Base-by-base conservation (phyloP, 2,329 filamentous ascomycete genomes). In the Fonsecaea nubica region DNA sequence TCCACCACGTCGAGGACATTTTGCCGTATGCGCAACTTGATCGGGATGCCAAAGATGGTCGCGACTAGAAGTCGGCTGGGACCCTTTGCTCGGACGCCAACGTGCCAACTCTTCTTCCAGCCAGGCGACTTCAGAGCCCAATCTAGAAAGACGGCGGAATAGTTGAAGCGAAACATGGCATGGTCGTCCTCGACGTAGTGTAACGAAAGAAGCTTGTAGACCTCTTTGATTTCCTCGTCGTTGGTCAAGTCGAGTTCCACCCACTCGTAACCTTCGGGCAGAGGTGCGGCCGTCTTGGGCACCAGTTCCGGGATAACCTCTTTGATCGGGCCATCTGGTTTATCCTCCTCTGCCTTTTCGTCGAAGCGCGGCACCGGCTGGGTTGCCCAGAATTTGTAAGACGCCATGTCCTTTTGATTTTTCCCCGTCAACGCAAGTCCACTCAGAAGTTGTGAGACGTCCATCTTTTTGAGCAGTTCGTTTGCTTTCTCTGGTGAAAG, bases 141-240 rank as follows among this genome's bases (percentile, higher is more conserved):
- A 78, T 92, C 90, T 56, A 99, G 83, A 76, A 98, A 96, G 1
- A 91, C 89, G 45, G 88, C 83, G 0, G 93, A 96, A 81, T 99
- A 99, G 78, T 95, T 94, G 85, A 99, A 98, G 62, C 95, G 89
- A 83, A 99, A 98, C 86, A 96, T 96, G 69, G 94, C 93, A 77
- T 97, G 93, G 74, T 93, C 91, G 77, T 99, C 95, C 81, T 99
- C 95, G 66, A 99, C 95, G 73, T 98, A 99, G 80, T 99, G 95
- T 63, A 92, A 91, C 71, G 92, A 92, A 65, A 99, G 84, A 72
- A 99, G 83, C 72, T 97, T 92, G 79, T 93, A 97, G 6, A 99
- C 89, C 81, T 99, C 95, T 74, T 92, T 88, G 69, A 97, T 85
- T 82, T 90, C 90, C 40, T 85, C 86, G 56, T 92, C 89, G 73